Base-by-base conservation (phyloP, 331 rosid species). In the Prunus yedoensis region DNA sequence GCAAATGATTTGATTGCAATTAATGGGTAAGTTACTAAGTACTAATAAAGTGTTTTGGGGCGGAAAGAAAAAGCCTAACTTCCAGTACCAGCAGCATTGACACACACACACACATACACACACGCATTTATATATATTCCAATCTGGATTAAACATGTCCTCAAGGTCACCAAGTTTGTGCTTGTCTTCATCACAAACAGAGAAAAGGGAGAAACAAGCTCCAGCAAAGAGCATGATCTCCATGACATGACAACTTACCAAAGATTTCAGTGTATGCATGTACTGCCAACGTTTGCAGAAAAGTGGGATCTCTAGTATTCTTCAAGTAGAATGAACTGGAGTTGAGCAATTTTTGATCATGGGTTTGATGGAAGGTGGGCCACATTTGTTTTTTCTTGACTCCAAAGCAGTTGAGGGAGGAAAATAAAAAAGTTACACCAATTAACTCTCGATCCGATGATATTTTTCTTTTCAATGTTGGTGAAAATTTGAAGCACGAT, bases 181-280 rank as follows among this genome's bases (percentile, higher is more conserved):
- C 67, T 57, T 58, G 76, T 72, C 43, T 72, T 72, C 62, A 41
- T 43, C 76, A 41, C 10, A 43, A 15, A 38, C 18, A 72, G 30
- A 54, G 66, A 71, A 70, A 70, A 13, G n/a, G 21, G 15, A 13
- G 27, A 20, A 46, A 25, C 52, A 38, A 32, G 30, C n/a, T 28
- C 3, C 20, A 13, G 58, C 50, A 28, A 70, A 3, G 11, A 10
- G 50, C 50, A 51, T 41, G 66, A 49, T 50, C 59, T 15, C 73
- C 77, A 73, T 59, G 68, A 58, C 66, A 73, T 27, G 53, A 58
- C 76, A 30, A 73, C n/a, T 59, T 59, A 21, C 15, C 27, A 58
- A 10, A 45, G 57, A 56, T 71, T 71, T 32, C 51, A 15, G 76
- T 35, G 16, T 50, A 30, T 62, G 68, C 68, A 63, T 63, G 68